Evolutionary conservation across 2,329 filamentous ascomycete species (phyloP).

Genomic region (Scortechinia acanthostroma): DNA sequence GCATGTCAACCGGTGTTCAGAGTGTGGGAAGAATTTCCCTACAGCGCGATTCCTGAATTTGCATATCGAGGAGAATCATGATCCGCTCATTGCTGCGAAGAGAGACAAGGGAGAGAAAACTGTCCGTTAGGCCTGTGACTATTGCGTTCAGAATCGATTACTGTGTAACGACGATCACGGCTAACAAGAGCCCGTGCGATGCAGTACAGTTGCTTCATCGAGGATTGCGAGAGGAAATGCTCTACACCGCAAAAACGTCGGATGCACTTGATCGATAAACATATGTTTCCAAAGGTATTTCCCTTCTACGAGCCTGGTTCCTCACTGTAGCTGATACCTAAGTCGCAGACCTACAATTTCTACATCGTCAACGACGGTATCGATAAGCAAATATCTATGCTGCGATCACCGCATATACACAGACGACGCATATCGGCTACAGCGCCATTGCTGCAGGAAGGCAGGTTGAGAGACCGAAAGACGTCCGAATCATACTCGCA

Average conservation of each 20-base stretch:
- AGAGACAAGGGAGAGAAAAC: slow-evolving; percentile 60
- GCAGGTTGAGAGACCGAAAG: slow-evolving; percentile 5
- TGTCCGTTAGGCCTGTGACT: too few species aligned
- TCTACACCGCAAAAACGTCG: slow-evolving; percentile 56
- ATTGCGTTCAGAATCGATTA: too few species aligned
- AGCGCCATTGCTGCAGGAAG: slow-evolving; percentile 3
- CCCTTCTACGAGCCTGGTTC: too few species aligned
- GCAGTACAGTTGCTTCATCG: slow-evolving; percentile 59
- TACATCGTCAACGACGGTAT: slow-evolving; percentile 63
- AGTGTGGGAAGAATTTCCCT: slow-evolving; percentile 62
- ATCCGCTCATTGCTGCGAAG: slow-evolving; percentile 47
- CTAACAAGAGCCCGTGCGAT: too few species aligned
- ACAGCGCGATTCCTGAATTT: slow-evolving; percentile 53
- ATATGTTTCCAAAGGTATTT: slow-evolving; percentile 52
- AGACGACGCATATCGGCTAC: not conserved
- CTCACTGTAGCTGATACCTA: not conserved
- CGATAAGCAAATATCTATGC: slow-evolving; percentile 55
- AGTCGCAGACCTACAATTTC: slow-evolving; percentile 43
- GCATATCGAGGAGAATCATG: slow-evolving; percentile 67
- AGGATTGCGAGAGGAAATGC: slow-evolving; percentile 59
- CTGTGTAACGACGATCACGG: too few species aligned
- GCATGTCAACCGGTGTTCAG: slow-evolving; percentile 58
- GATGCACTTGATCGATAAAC: slow-evolving; percentile 65
- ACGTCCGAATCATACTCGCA: not conserved
- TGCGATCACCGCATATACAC: slow-evolving; percentile 29